A percentile compares a stretch with the other conserved stretches of the same genome.
phyloP scores from a whole-genome alignment of 345 rosid species.

The Mallotus nudiflorus region DNA sequence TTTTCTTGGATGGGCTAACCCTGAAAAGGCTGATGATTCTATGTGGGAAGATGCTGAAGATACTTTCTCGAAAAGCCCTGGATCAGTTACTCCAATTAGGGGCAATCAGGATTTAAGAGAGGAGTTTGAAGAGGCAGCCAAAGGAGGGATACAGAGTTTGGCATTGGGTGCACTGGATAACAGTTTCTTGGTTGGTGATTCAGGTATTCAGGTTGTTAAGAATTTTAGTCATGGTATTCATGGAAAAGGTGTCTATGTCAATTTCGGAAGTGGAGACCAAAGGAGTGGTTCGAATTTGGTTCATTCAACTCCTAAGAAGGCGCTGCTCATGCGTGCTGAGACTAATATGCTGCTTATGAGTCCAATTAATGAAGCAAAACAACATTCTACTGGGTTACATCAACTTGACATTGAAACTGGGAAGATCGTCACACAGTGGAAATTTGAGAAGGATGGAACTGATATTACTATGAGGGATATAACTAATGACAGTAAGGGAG shows the following conservation, averaged over 20 bases:
- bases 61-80: constrained; percentile 58
- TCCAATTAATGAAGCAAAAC: constrained; percentile 66
- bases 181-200: constrained; percentile 89
- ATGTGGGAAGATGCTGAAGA: constrained; percentile 99
- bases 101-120: constrained; percentile 71
- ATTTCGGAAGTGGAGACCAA: constrained; percentile 52
- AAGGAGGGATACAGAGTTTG: constrained; percentile 92
- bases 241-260: constrained; percentile 90
- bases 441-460: constrained; percentile 91
- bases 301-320: constrained; percentile 76
- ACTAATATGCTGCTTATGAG: constrained; percentile 98
- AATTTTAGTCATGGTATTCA: constrained; percentile 90
- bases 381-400: constrained; percentile 76
- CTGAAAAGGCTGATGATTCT: constrained; percentile 93
- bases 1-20: constrained; percentile 86
- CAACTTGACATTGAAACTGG: constrained; percentile 98
- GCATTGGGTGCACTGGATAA: constrained; percentile 95
- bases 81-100: constrained; percentile 54
- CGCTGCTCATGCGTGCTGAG: constrained; percentile 96
- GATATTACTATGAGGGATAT: constrained; percentile 96
- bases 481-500: constrained; percentile 86
- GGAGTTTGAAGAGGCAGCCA: constrained; percentile 89
- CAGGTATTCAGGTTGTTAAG: constrained; percentile 92
- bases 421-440: constrained; percentile 88
- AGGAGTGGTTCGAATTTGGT: constrained; percentile 34